Percentiles rank a stretch among this genome's conserved stretches.
Evolutionary conservation across 2,329 filamentous ascomycete genomes (phyloP).

Genomic region (Arthrobotrys pseudoclavata): DNA sequence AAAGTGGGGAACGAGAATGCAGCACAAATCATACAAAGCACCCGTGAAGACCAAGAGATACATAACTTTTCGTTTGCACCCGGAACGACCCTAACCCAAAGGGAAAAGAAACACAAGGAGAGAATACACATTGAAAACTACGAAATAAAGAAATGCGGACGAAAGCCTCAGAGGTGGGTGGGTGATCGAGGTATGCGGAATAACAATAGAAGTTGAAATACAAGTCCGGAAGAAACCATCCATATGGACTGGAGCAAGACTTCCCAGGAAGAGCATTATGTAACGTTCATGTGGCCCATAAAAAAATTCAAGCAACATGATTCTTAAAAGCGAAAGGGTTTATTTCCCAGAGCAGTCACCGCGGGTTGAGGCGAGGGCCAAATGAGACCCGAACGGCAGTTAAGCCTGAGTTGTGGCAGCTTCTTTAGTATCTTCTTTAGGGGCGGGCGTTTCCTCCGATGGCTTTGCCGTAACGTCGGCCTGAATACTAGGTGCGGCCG

Average conservation of each 20-base stretch:
- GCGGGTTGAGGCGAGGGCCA: background rate
- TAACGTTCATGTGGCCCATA: background rate
- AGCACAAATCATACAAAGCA: conserved; percentile 38
- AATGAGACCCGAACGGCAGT: background rate
- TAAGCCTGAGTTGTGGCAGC: conserved; percentile 32
- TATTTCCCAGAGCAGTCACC: background rate
- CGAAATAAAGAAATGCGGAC: conserved; percentile 13
- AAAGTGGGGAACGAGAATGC: conserved; percentile 21
- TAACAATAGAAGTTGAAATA: background rate
- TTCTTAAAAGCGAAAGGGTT: background rate
- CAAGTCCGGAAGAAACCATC: background rate
- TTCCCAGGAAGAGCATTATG: background rate
- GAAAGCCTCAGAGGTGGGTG: background rate
- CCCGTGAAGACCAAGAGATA: conserved; percentile 57
- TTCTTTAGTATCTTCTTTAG: conserved; percentile 44
- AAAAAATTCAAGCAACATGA: conserved; percentile 1
- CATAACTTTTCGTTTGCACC: conserved; percentile 60
- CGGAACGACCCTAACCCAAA: conserved; percentile 58
- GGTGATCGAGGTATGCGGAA: conserved; percentile 1
- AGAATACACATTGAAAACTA: conserved; percentile 32
- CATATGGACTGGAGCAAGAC: background rate
- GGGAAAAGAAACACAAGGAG: conserved; percentile 22
- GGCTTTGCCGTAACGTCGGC: conserved; percentile 8
- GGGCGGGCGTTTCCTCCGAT: conserved; percentile 24
- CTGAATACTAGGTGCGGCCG: conserved; percentile 10